Evolutionary conservation across 148 eudicot species (phyloP), one percentile per base, ranked within the genome.

Genomic region (Tetragonia tetragonoides): DNA sequence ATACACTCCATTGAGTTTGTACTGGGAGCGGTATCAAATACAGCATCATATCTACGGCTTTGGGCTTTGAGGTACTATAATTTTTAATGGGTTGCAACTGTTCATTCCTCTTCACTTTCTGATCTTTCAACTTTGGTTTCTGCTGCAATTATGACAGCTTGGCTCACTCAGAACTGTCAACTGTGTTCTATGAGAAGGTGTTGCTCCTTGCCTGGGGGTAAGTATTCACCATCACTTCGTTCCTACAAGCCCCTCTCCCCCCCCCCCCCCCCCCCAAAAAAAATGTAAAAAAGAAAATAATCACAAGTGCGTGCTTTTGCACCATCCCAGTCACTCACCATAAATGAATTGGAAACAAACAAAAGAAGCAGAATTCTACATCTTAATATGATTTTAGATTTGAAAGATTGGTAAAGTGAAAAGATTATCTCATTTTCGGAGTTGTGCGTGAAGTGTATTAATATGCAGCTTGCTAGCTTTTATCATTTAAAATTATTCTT

Each of bases 1-100:
- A 96, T 96, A 72, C 99, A 96, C 86, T 89, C 99, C 66, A 96
- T 96, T 39, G 99, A 96, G 89, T 96, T 96, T 87, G 95, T 96
- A 75, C 85, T 96, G 79, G 99, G 99, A 61, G 90, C 99, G 39
- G 99, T 96, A 78, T 96, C 99, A 72, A 96, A 96, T 84, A 96
- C 99, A 63, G 99, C 99, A 66, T 96, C 99, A 77, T 96, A 96
- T 84, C 92, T 96, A 75, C 92, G 99, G 66, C 93, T 96, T 53
- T 96, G 99, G 99, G 99, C 99, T 77, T 84, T 94, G 78, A 92
- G 97, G 97, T 94, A 78, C 51, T 10, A 24, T 67, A 34, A 20
- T 64, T 59, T 3, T 54, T 71, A 54, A 57, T 14, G 2, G 23
- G 21, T 68, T 47, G 17, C 70, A 56, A 70, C 56, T 44, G 34